These are phyloP conservation scores for Colletotrichum liriopes DNA, from an alignment of 2,329 filamentous ascomycete species.

Conservation along the genomic window DNA sequence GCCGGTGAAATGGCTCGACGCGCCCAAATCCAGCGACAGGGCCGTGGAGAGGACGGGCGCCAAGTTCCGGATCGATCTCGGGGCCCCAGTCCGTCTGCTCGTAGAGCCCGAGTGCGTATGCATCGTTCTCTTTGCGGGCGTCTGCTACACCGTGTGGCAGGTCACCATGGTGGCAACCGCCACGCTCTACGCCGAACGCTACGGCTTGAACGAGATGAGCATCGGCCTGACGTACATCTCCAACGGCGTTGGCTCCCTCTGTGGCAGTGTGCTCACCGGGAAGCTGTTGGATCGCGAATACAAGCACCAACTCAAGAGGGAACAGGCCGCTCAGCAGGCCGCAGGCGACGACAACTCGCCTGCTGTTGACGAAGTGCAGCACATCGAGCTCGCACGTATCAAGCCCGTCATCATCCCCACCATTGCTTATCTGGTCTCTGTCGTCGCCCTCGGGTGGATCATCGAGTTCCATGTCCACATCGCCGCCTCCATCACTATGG, in stretches of 20 bases:
- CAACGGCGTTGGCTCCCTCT: conserved; percentile 5
- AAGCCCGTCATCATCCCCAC: conserved; percentile 9
- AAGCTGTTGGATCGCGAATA: conserved; percentile 5
- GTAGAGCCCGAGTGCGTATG: conserved; percentile 8
- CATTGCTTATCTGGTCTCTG: background rate
- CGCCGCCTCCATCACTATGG: conserved; percentile 4
- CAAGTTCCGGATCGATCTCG: background rate
- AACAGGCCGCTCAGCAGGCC: background rate
- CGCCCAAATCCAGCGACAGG: background rate
- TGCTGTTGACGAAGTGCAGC: background rate
- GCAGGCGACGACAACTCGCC: background rate
- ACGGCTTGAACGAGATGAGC: conserved; percentile 5
- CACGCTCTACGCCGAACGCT: conserved; percentile 7
- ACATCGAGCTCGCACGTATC: conserved; percentile 11
- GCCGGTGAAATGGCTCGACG: background rate
- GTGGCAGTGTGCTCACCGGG: conserved; percentile 5
- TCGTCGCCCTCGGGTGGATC: conserved; percentile 8
- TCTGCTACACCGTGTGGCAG: conserved; percentile 14
- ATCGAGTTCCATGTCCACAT: background rate
- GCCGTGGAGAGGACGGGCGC: background rate
- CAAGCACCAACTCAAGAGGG: conserved; percentile 4
- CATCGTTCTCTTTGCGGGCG: background rate
- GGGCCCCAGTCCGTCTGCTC: conserved; percentile 4
- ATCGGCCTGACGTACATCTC: conserved; percentile 12
- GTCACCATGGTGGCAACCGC: conserved; percentile 12